phyloP scores from a whole-genome alignment of 2,329 filamentous ascomycete genomes.

The Xylaria sp. region DNA sequence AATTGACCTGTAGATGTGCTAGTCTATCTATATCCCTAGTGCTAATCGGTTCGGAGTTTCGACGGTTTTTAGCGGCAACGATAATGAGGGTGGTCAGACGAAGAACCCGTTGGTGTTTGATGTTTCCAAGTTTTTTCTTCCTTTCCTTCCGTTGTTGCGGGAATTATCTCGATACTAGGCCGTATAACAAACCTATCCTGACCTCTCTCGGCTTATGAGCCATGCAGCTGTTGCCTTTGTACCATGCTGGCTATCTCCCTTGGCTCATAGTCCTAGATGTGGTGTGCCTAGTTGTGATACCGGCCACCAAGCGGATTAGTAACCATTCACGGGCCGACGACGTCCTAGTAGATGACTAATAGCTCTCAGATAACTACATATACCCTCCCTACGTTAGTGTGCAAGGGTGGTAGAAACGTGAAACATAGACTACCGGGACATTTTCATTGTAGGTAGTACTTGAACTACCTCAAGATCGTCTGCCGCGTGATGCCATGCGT shows the following conservation, averaged over 20 bases:
- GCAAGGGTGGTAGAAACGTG: not conserved
- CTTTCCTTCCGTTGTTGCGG: not conserved
- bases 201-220: not conserved
- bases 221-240: no score
- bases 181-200: conserved; percentile 8
- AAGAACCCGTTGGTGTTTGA: conserved; percentile 20
- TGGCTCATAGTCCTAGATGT: conserved; percentile 1
- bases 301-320: not conserved
- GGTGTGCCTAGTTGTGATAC: not conserved
- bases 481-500: not conserved
- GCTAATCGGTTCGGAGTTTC: not conserved
- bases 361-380: not conserved
- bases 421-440: not conserved
- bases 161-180: not conserved
- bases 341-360: not conserved
- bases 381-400: not conserved
- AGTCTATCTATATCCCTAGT: not conserved
- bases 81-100: conserved; percentile 23
- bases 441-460: not conserved
- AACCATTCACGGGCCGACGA: not conserved
- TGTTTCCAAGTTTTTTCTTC: conserved; percentile 9
- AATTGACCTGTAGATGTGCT: not conserved
- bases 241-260: no score
- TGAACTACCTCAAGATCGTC: not conserved
- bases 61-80: not conserved